phyloP scores from a whole-genome alignment of 1,139 yeast genomes.

The Geotrichum carabidarum region DNA sequence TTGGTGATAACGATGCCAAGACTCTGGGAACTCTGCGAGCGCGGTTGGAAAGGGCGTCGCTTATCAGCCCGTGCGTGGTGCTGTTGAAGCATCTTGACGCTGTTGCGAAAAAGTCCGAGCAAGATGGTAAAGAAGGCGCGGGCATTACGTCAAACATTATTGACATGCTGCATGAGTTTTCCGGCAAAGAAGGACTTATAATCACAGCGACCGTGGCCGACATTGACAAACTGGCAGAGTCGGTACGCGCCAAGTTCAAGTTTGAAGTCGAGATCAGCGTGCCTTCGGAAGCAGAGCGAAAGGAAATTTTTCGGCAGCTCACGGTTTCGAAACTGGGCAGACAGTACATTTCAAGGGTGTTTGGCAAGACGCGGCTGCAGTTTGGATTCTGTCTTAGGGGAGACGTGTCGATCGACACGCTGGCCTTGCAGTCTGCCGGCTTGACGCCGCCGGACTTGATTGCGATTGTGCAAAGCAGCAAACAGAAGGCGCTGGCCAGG shows the following conservation, averaged over 20 bases:
- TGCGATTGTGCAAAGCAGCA: conserved; percentile 66
- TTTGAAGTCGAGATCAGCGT: conserved; percentile 74
- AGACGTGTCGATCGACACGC: conserved; percentile 54
- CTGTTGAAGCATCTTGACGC: conserved; percentile 71
- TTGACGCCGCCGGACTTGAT: conserved; percentile 77
- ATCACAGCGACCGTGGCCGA: conserved; percentile 70
- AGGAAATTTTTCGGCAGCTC: conserved; percentile 53
- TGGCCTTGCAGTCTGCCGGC: conserved; percentile 90
- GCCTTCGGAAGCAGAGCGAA: conserved; percentile 73
- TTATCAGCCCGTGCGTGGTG: conserved; percentile 47
- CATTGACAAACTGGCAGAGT: conserved; percentile 62
- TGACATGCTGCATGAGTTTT: conserved; percentile 55
- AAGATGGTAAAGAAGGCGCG: conserved; percentile 50
- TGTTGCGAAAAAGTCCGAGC: conserved; percentile 64
- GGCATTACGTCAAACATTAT: conserved; percentile 56
- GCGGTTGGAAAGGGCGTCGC: conserved; percentile 57
- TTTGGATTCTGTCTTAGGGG: conserved; percentile 33
- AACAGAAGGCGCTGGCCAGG: conserved; percentile 53
- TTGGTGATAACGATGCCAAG: conserved; percentile 65
- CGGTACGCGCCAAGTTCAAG: conserved; percentile 61
- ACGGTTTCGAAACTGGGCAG: conserved; percentile 28
- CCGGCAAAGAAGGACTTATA: conserved; percentile 43
- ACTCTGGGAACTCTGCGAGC: conserved; percentile 76
- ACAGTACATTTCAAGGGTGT: conserved; percentile 18
- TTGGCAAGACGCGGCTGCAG: conserved; percentile 20